These are phyloP conservation scores for Danielia oregonensis DNA, from an alignment of 805 yeast species.

Conservation along the genomic window DNA sequence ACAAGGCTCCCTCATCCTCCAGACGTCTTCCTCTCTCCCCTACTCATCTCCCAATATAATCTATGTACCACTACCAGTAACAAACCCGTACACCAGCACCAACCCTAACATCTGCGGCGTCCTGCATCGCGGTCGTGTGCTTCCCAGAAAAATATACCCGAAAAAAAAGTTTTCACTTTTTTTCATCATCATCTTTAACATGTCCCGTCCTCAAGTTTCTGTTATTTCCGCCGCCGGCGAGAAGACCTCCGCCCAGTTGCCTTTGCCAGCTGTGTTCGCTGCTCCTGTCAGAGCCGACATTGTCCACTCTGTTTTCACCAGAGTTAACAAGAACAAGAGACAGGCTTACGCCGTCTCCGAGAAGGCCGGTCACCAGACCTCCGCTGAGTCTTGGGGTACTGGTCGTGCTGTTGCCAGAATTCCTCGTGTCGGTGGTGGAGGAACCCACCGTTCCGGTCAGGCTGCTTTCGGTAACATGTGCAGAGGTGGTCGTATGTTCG, in stretches of 20 bases:
- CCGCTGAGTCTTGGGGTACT: conserved; percentile 99
- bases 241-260: conserved; percentile 76
- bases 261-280: conserved; percentile 97
- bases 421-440: conserved; percentile 99
- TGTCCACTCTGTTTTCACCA: conserved; percentile 97
- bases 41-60: too few relatives aligned
- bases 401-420: conserved; percentile 99
- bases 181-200: conserved; percentile 6
- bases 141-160: too few relatives aligned
- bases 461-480: conserved; percentile 99
- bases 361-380: conserved; percentile 99
- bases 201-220: conserved; percentile 90
- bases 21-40: too few relatives aligned
- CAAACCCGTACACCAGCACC: too few relatives aligned
- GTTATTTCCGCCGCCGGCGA: conserved; percentile 88
- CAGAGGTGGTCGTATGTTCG: conserved; percentile 99
- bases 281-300: conserved; percentile 99
- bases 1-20: too few relatives aligned
- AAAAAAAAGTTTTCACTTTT: conserved; percentile 3
- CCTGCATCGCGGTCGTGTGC: too few relatives aligned
- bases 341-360: conserved; percentile 99
- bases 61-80: too few relatives aligned
- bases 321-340: conserved; percentile 99
- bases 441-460: conserved; percentile 99
- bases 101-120: too few relatives aligned